Evolutionary conservation across 2,329 filamentous ascomycete genomes (phyloP).

Genomic region (Chaetomium strumarium): DNA sequence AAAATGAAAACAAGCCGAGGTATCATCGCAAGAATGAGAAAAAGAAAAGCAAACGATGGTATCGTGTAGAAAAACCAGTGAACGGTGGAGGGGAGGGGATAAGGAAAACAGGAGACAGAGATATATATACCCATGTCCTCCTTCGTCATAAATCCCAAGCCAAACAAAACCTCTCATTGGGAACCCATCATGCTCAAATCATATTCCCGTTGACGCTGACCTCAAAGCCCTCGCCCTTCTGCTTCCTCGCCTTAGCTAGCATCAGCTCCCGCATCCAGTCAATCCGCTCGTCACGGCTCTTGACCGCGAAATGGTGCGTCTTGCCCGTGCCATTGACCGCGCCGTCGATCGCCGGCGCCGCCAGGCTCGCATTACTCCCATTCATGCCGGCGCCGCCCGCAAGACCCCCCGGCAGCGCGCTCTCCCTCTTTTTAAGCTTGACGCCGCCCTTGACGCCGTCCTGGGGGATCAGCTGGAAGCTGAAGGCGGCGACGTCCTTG

Average conservation of each 20-base stretch:
- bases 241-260: slow-evolving; percentile 80
- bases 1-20: slow-evolving; percentile 8
- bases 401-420: slow-evolving; percentile 34
- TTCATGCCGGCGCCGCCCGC: slow-evolving; percentile 18
- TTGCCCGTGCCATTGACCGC: slow-evolving; percentile 62
- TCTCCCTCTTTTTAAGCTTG: slow-evolving; percentile 48
- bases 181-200: slow-evolving; percentile 41
- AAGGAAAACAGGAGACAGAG: slow-evolving; percentile 2
- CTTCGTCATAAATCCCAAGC: neutral
- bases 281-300: slow-evolving; percentile 79
- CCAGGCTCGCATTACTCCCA: neutral
- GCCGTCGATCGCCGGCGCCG: slow-evolving; percentile 28
- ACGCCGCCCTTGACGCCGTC: slow-evolving; percentile 49
- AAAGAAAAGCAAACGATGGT: slow-evolving; percentile 16
- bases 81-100: slow-evolving; percentile 18
- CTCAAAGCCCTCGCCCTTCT: slow-evolving; percentile 78
- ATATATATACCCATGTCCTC: neutral
- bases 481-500: slow-evolving; percentile 61
- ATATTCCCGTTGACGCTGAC: slow-evolving; percentile 76
- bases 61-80: neutral
- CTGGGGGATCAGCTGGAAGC: slow-evolving; percentile 78
- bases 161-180: neutral
- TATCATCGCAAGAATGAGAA: slow-evolving; percentile 20
- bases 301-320: slow-evolving; percentile 90
- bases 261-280: slow-evolving; percentile 96